These are phyloP conservation scores for Alternaria arbusti DNA, from an alignment of 2,329 filamentous ascomycete genomes.

Conservation along the genomic window DNA sequence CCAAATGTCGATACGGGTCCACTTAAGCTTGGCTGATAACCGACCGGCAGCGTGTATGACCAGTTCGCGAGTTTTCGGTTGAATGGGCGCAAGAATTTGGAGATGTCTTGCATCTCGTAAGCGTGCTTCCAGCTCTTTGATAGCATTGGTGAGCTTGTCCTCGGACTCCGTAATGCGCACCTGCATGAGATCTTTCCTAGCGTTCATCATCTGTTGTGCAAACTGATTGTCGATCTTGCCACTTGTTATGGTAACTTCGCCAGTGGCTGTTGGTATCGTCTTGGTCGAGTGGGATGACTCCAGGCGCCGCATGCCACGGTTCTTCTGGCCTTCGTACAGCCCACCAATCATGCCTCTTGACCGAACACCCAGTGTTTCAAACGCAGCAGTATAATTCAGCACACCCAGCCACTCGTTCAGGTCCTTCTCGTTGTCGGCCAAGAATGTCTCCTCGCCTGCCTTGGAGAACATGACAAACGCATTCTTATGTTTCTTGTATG, in stretches of 20 bases:
- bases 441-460: conserved; percentile 81
- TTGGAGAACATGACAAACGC: conserved; percentile 91
- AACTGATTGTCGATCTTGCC: conserved; percentile 80
- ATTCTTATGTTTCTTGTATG: conserved; percentile 94
- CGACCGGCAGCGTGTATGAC: conserved; percentile 83
- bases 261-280: conserved; percentile 73
- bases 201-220: conserved; percentile 82
- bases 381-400: conserved; percentile 94
- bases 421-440: conserved; percentile 88
- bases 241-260: conserved; percentile 75
- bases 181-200: conserved; percentile 80
- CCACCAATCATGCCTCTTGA: conserved; percentile 87
- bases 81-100: conserved; percentile 85
- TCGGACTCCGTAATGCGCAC: conserved; percentile 84
- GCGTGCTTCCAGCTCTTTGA: conserved; percentile 81
- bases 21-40: conserved; percentile 87
- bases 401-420: conserved; percentile 97
- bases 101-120: conserved; percentile 90
- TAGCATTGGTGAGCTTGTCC: conserved; percentile 73
- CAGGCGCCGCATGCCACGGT: conserved; percentile 73
- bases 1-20: conserved; percentile 95
- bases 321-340: conserved; percentile 81
- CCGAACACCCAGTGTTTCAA: conserved; percentile 86
- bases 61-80: conserved; percentile 86
- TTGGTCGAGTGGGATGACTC: conserved; percentile 62